Evolutionary conservation across 768 basidiomycete genomes (phyloP), one percentile per base, ranked within the genome.

Genomic region (Amanita fuliginea): DNA sequence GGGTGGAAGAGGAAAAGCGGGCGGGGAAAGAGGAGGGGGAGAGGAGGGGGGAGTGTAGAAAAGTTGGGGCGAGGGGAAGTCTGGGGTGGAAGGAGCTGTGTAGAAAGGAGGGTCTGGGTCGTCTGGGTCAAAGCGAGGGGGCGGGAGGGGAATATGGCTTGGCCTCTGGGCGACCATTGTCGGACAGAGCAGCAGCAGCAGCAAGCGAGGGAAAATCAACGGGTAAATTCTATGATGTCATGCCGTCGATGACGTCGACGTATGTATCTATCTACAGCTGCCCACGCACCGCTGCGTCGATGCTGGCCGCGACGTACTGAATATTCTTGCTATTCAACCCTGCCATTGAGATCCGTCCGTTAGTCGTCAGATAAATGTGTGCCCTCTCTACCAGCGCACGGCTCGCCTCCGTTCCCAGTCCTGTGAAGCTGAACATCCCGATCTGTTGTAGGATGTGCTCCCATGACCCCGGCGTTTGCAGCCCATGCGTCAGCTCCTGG

Each of bases 381-480:
- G 73, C 80, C 59, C 78, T 75, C 49, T 84, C 80, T 13, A 78
- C 72, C 63, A 96, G 61, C 44, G 70, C 75, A 62, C 78, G 71
- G 63, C 80, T 79, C 62, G 93, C 86, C 16, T 63, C 69, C 1
- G 71, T 62, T 48, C 66, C 80, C 62, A 96, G 72, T 18, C 92
- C 93, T 26, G 91, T 94, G 68, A 86, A 94, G 64, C 89, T 91
- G 75, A 94, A 96, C 94, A 95, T 96, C 50, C 94, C 95, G 66
- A 98, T 98, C 73, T 98, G 96, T 46, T 80, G 78, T 57, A 85
- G 71, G 59, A 99, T 95, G 67, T 98, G 95, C n/a, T 83, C 79
- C 96, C 96, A 99, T 60, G 80, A 81, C 5, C 93, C 91, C 3
- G 93, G 93, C 45, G 90, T 94, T 60, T 86, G 76, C 55, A 91